Evolutionary conservation across 352 stramenopile genomes (phyloP), one percentile per base, ranked within the genome.

Genomic region (Elongisporangium undulatum): DNA sequence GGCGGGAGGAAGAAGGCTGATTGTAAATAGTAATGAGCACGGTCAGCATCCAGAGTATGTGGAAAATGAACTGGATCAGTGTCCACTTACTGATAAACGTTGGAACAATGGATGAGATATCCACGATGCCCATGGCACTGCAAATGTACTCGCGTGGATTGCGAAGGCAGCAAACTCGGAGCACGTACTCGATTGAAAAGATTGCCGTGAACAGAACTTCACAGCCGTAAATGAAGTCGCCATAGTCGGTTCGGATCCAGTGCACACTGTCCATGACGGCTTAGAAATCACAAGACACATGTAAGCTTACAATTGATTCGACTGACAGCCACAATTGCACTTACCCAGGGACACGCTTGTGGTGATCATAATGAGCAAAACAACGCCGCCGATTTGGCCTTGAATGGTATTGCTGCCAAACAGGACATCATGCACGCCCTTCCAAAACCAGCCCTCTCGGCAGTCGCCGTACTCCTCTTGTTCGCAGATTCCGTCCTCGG

Each of bases 201-300:
- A 82, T 22, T 17, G 76, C 41, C 7, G 75, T 85, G 64, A 85
- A 85, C 6, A 82, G 39, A 22, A 72, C 55, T 55, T 76, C 78
- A 26, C 65, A 59, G 22, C 59, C 66, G 55, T 76, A 67, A 61
- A 81, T 69, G n/a, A 68, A 67, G 24, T 72, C 56, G 10, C 77
- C 68, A 51, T 78, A 74, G 19, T 72, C 60, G 12, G 21, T 34
- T 2, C 80, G 76, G 45, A 90, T 86, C 29, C 79, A 64, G 49
- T 85, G 70, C 24, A 90, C 80, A 62, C 80, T 90, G 55, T 88
- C 80, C 64, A 90, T 72, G 53, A 86, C 79, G 55, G 76, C 77
- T 85, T 48, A 17, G n/a, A 15, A 3, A 3, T 6, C 69, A 45
- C 20, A 62, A 29, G 52, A 23, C 51, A 10, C 45, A 24, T 20